Evolutionary conservation across 2,329 filamentous ascomycete genomes (phyloP), one percentile per base, ranked within the genome.

Genomic region (Alternaria alternata): DNA sequence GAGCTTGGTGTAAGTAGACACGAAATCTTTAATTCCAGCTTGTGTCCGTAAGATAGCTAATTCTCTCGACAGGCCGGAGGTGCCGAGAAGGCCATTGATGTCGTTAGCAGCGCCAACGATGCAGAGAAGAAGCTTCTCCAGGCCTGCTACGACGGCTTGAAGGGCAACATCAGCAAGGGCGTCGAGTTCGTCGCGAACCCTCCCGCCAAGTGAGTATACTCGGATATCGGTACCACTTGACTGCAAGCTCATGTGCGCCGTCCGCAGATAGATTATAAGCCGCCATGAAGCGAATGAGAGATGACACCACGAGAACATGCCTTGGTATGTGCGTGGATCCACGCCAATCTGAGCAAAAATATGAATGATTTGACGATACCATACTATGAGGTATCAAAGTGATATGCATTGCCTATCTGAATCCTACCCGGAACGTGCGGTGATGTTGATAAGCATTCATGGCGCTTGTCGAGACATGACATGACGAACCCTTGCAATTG

Each of bases 91-190:
- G 93, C 89, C 72, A 85, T 86, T 75, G 93, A 98, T 82, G 87
- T 93, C 65, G 86, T 98, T 69, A 86, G 85, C 73, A 86, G 86
- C 66, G 88, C 93, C 76, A 93, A 91, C 77, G 91, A 93, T 48
- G 88, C 93, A 83, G 95, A 98, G 88, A 91, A 96, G 89, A 88
- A 87, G 75, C 88, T 98, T 67, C 87, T 98, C 73, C 85, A 91
- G 74, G 89, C 88, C 76, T 88, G 87, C 79, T 86, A 91, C 78
- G 84, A 87, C 72, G 94, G 91, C 69, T 88, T 98, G 65, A 91
- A 93, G 86, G 90, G 88, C 83, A 98, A 98, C 85, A 97, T 99
- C 79, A 83, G 88, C 77, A 97, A 98, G 89, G 95, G 95, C 78
- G 85, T 97, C 78, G 88, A 89, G 78, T 99, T 98, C 79, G 90